Conservation (phyloP, 768 basidiomycete species). For the Tylopilus sp. region DNA sequence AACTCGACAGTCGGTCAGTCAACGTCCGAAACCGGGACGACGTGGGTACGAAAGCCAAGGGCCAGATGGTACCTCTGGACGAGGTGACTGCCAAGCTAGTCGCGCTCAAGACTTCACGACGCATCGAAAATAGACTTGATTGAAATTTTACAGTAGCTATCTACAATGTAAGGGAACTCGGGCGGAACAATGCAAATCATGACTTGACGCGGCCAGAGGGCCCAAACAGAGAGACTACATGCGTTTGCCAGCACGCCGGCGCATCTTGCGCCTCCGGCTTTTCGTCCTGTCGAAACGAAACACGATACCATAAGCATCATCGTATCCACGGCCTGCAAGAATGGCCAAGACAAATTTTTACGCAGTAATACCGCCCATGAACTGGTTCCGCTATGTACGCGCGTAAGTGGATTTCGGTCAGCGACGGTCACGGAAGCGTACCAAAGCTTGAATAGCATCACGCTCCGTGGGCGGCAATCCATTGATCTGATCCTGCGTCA, state of each 20-base stretch:
- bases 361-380: constrained; percentile 32
- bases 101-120: constrained; percentile 59
- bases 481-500: constrained; percentile 82
- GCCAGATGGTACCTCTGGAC: constrained; percentile 71
- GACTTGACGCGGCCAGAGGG: background rate
- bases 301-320: background rate
- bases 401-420: background rate
- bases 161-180: background rate
- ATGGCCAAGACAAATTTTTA: constrained; percentile 3
- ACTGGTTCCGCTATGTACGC: constrained; percentile 31
- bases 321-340: background rate
- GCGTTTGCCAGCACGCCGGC: too few species aligned
- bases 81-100: constrained; percentile 68
- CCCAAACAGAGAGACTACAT: background rate
- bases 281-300: background rate
- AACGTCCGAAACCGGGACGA: constrained; percentile 97
- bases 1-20: constrained; percentile 80
- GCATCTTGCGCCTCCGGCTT: background rate
- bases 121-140: constrained; percentile 51
- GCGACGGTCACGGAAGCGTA: constrained; percentile 33
- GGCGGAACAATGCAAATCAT: background rate
- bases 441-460: constrained; percentile 76
- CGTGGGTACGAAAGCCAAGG: constrained; percentile 77
- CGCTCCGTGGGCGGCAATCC: constrained; percentile 75
- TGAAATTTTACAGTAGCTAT: constrained; percentile 19